Percentiles rank a stretch among this genome's conserved stretches.
Evolutionary conservation across 129 eudicot genomes (phyloP).

Genomic region (Solidago caesia): DNA sequence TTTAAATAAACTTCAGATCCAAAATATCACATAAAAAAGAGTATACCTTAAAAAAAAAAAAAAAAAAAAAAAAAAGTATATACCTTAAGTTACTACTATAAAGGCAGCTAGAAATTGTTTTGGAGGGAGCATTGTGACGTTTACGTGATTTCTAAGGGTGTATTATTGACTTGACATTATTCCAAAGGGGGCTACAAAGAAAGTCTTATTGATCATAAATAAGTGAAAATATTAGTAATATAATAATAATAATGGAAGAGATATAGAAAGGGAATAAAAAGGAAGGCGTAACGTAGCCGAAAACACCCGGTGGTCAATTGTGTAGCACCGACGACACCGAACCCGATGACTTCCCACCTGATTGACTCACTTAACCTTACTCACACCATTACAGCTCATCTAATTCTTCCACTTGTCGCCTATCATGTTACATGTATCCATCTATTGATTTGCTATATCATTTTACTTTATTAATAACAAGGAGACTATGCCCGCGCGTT

Average conservation of each 20-base stretch:
- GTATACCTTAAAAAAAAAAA: no score
- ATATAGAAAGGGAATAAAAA: slow-evolving; percentile 7
- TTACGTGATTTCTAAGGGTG: not conserved
- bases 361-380: not conserved
- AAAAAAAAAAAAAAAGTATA: no score
- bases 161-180: not conserved
- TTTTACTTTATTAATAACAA: no score
- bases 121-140: not conserved
- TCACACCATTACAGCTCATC: slow-evolving; percentile 29
- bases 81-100: not conserved
- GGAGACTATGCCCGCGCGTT: no score
- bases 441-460: no score
- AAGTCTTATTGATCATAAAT: not conserved
- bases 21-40: not conserved
- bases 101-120: not conserved
- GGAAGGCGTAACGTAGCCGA: slow-evolving; percentile 40
- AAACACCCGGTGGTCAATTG: slow-evolving; percentile 28
- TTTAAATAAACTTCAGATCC: not conserved
- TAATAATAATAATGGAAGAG: not conserved
- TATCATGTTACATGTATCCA: slow-evolving; percentile 16
- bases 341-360: slow-evolving; percentile 34
- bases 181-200: slow-evolving; percentile 1
- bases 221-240: not conserved
- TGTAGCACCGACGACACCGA: slow-evolving; percentile 39
- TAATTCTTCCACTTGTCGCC: slow-evolving; percentile 17